Evolutionary conservation across 768 basidiomycete species (phyloP).

Genomic region (Boletus subcaerulescens): DNA sequence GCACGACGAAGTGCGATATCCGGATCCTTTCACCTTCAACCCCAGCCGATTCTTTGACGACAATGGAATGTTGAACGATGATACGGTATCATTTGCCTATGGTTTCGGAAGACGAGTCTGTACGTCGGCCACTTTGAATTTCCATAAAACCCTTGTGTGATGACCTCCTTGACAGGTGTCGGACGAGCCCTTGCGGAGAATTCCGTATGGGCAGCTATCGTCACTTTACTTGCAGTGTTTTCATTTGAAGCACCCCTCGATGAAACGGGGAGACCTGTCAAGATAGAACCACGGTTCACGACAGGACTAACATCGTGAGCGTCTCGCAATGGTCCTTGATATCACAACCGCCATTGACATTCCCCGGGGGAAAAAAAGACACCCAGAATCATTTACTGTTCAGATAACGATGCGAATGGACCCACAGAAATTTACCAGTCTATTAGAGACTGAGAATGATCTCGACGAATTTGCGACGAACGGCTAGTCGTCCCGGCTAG

Average conservation of each 20-base stretch:
- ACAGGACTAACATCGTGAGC: constrained; percentile 4
- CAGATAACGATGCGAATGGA: neutral
- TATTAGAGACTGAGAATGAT: neutral
- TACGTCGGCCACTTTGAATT: neutral
- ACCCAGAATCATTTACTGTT: constrained; percentile 1
- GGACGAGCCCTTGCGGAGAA: constrained; percentile 1
- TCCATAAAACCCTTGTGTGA: neutral
- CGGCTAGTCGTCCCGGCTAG: neutral
- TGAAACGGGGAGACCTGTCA: neutral
- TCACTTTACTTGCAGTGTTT: constrained; percentile 2
- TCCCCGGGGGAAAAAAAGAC: neutral
- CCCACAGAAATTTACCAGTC: neutral
- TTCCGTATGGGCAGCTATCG: constrained; percentile 1
- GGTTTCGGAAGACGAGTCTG: constrained; percentile 6
- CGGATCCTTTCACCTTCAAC: neutral
- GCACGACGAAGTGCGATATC: constrained; percentile 7
- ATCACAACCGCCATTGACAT: neutral
- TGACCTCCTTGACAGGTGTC: constrained; percentile 1
- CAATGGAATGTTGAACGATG: constrained; percentile 4
- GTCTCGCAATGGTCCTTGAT: neutral
- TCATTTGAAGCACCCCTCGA: constrained; percentile 8
- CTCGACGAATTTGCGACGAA: neutral
- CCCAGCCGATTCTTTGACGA: constrained; percentile 8
- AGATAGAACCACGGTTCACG: constrained; percentile 1
- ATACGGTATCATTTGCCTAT: constrained; percentile 3